Conservation (phyloP, 2,329 filamentous ascomycete genomes). For the Beauveria asiatica region DNA sequence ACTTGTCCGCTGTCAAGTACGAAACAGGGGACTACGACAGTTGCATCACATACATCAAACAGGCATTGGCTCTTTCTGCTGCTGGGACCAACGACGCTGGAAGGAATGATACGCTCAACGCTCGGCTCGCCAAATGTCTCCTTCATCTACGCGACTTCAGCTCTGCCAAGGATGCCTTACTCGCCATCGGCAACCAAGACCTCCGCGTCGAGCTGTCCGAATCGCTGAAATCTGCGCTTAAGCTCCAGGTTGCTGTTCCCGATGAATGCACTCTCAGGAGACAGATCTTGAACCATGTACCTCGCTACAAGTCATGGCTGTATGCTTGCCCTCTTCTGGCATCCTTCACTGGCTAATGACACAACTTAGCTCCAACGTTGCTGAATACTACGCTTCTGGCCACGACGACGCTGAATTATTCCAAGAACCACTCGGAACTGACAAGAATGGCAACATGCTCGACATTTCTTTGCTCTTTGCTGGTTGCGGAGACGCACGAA, state of each 20-base stretch:
- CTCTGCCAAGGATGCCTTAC: conserved; percentile 9
- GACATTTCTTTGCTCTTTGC: conserved; percentile 17
- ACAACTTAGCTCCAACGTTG: neutral
- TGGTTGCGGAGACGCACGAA: conserved; percentile 18
- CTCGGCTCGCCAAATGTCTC: conserved; percentile 16
- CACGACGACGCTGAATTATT: neutral
- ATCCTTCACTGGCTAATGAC: neutral
- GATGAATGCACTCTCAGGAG: neutral
- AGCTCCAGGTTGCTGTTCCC: neutral
- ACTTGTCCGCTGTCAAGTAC: conserved; percentile 7
- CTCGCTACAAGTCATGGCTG: neutral
- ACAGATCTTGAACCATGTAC: neutral
- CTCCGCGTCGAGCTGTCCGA: neutral
- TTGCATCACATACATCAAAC: conserved; percentile 13
- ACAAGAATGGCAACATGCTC: neutral
- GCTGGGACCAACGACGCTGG: conserved; percentile 3
- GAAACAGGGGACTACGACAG: conserved; percentile 5
- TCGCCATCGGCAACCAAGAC: conserved; percentile 1
- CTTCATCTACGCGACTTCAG: conserved; percentile 11
- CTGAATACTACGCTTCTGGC: neutral
- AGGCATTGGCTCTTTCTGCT: conserved; percentile 10
- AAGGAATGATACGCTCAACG: conserved; percentile 11
- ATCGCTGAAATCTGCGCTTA: neutral
- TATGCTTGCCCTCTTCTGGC: neutral
- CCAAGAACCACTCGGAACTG: neutral